Evolutionary conservation across 2,329 filamentous ascomycete species (phyloP).

Genomic region (Aspergillus sp.): DNA sequence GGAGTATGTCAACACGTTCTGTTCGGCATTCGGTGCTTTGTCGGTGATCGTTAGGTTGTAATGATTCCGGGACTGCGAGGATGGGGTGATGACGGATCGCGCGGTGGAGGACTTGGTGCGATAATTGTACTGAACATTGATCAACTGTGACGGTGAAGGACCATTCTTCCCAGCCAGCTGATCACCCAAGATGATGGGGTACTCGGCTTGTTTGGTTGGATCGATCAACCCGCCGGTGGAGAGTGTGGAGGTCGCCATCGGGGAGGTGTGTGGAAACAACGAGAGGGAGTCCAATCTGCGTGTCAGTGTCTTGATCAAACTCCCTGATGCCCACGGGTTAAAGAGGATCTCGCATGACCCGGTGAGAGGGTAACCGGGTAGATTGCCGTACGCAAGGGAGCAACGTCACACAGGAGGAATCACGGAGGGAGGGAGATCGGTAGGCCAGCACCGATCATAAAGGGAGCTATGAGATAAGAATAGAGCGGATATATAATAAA

Average conservation of each 20-base stretch:
- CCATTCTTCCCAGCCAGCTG: conserved; percentile 33
- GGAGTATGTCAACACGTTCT: conserved; percentile 37
- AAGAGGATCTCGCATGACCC: conserved; percentile 13
- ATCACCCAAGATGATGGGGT: conserved; percentile 46
- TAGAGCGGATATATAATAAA: not conserved
- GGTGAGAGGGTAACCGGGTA: conserved; percentile 6
- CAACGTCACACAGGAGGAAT: conserved; percentile 18
- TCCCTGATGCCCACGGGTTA: conserved; percentile 4
- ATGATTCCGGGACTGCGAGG: conserved; percentile 32
- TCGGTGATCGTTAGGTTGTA: conserved; percentile 44
- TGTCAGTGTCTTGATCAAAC: conserved; percentile 5
- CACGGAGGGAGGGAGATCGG: conserved; percentile 5
- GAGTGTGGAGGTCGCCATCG: conserved; percentile 34
- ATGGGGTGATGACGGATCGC: conserved; percentile 36
- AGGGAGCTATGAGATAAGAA: not conserved
- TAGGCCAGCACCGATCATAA: conserved; percentile 11
- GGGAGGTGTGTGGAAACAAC: conserved; percentile 7
- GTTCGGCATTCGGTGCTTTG: conserved; percentile 39
- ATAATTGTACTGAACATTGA: conserved; percentile 48
- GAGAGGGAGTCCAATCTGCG: not conserved
- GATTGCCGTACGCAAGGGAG: conserved; percentile 18
- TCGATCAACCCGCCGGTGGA: conserved; percentile 38
- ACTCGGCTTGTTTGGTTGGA: conserved; percentile 46
- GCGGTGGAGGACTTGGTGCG: conserved; percentile 43
- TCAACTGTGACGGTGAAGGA: conserved; percentile 22